phyloP scores from a whole-genome alignment of 2,329 filamentous ascomycete genomes.

The Verticillium nonalfalfae region DNA sequence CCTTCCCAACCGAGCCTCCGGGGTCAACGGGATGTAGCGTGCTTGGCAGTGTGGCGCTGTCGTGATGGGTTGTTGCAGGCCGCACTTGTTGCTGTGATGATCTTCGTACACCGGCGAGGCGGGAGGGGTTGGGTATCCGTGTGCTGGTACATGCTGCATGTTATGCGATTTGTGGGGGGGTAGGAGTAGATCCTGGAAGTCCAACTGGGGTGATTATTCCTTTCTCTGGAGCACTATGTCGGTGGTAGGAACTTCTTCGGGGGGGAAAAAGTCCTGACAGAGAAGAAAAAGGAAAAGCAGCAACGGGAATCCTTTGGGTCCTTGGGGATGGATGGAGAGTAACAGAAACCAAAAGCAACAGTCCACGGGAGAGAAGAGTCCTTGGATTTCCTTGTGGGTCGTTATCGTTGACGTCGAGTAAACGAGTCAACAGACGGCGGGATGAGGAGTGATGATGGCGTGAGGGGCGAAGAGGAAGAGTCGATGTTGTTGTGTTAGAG shows the following conservation, averaged over 20 bases:
- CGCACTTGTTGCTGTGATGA: constrained; percentile 25
- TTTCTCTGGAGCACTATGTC: not conserved
- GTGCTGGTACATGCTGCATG: constrained; percentile 54
- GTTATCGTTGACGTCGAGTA: constrained; percentile 35
- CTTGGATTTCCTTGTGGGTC: not conserved
- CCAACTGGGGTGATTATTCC: constrained; percentile 13
- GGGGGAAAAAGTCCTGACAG: constrained; percentile 6
- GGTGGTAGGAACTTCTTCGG: constrained; percentile 2
- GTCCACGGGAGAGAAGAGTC: not conserved
- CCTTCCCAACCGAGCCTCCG: constrained; percentile 81
- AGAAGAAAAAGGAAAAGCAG: constrained; percentile 15
- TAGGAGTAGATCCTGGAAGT: constrained; percentile 9
- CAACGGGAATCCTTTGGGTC: constrained; percentile 10
- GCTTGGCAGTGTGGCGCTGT: constrained; percentile 30
- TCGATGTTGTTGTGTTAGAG: not conserved
- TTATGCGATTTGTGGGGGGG: constrained; percentile 29
- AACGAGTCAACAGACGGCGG: constrained; percentile 35
- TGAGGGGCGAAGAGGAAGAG: constrained; percentile 1
- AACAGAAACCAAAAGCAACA: constrained; percentile 13
- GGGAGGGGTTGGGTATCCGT: constrained; percentile 52
- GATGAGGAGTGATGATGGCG: constrained; percentile 1
- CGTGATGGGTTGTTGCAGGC: constrained; percentile 28
- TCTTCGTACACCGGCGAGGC: constrained; percentile 49
- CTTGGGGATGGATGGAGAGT: constrained; percentile 9
- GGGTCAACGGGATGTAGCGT: constrained; percentile 52